Base-by-base conservation (phyloP, 169 alveolate species). In the Babesia bovis region DNA sequence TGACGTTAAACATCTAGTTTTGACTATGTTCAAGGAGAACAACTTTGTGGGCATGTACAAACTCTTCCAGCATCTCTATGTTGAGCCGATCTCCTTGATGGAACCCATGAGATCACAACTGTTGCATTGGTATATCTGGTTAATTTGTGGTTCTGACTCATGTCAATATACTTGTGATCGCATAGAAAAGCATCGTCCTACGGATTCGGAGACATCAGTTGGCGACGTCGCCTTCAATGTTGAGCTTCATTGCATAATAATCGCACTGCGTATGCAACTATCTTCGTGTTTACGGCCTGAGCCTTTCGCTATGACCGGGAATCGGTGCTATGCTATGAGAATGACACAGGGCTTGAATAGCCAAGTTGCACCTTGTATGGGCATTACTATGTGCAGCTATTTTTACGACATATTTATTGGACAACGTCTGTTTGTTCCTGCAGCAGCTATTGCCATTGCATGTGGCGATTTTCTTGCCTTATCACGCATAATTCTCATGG, bases 381-480 rank as follows among this genome's bases (percentile, higher is more conserved):
- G 73, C n/a, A 30, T 47, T 3, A 32, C 59, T 13, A 67, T 67
- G 36, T 60, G 63, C 66, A 33, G 56, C 42, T 44, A 58, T 23
- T 59, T 71, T 53, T 59, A 38, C 45, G 58, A 55, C 40, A 59
- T 33, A 59, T 71, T 71, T 19, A 26, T 60, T n/a, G 63, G 53
- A 49, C 49, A 51, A 25, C 15, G 40, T 6, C 40, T 71, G 55
- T 35, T 58, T 23, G 44, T 71, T n/a, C 82, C 82, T 25, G 82
- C 82, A 21, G 42, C 42, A 17, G 82, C 82, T 2, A 59, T 71
- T 15, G 59, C 82, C 40, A 36, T 71, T 28, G 71, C 75, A 17
- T 42, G 56, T 30, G 32, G 45, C 55, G 36, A 71, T 41, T 60
- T 60, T 42, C 32, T 71, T 0, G 59, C 82, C 36, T 36, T 71